Evolutionary conservation across 106 monocot genomes (phyloP), one percentile per base, ranked within the genome.

Genomic region (Dendrobium chrysotoxum): DNA sequence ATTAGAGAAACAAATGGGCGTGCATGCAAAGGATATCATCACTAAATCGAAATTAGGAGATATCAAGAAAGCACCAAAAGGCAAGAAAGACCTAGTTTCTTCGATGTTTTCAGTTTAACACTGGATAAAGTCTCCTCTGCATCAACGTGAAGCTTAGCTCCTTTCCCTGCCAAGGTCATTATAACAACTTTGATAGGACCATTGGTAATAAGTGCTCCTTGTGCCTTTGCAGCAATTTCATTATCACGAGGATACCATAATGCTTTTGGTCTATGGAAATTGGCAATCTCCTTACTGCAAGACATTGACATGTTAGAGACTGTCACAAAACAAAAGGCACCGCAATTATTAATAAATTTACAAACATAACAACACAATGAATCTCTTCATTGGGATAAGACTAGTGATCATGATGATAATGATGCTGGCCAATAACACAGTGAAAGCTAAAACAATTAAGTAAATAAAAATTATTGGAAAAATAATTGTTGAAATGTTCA

Each of bases 181-280:
- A 95, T 13, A 66, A 99, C 79, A 70, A 95, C 80, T 67, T 89
- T 91, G 81, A 99, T 85, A 16, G 87, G 68, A 75, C 98, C 98
- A 86, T 75, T 57, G 20, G 76, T 78, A 40, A 85, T 79, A 64
- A 84, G 73, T 45, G 61, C 39, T 72, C 88, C 83, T 86, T 90
- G 89, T 38, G 81, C 80, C 84, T 91, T 88, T 18, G 84, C 88
- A 80, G 83, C 79, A 81, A 83, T 30, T 85, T 88, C 83, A 85
- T 95, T 99, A 39, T 93, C 83, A 87, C 83, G 98, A 83, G 98
- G 98, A 79, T 87, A 91, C 98, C 95, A 99, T 54, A 87, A 50
- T 46, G 98, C 92, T 91, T 85, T 95, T 41, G 98, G 98, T 72
- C 95, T 92, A 79, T 95, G 98, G 84, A 99, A 93, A 85, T 95